These are phyloP conservation scores for Calamus simplicifolius DNA, from an alignment of 176 grass and related monocot species.

Conservation along the genomic window DNA sequence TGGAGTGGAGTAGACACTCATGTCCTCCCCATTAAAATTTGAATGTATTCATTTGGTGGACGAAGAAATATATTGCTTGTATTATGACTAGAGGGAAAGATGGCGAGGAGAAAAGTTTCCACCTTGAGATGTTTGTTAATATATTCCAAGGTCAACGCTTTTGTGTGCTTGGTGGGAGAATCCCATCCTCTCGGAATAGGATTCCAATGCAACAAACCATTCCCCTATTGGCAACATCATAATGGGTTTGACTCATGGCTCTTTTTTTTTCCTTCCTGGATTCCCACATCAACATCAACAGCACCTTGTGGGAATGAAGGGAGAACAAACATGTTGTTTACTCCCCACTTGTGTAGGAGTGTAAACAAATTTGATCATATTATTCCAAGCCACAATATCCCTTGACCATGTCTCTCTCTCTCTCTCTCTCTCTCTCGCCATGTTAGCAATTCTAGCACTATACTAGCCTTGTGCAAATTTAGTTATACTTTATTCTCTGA, in stretches of 20 bases:
- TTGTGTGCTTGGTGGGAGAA: constrained; percentile 65
- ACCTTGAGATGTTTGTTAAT: constrained; percentile 14
- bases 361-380: background rate
- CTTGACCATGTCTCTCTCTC: too few species aligned
- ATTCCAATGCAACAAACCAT: constrained; percentile 65
- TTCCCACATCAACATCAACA: constrained; percentile 48
- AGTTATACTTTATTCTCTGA: too few species aligned
- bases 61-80: constrained; percentile 40
- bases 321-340: constrained; percentile 25
- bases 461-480: background rate
- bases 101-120: constrained; percentile 13
- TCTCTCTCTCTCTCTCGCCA: too few species aligned
- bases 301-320: constrained; percentile 24
- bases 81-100: constrained; percentile 49
- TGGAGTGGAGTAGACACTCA: too few species aligned
- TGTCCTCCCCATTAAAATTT: constrained; percentile 48
- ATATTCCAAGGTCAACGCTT: constrained; percentile 94
- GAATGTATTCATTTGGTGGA: constrained; percentile 19
- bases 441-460: too few species aligned
- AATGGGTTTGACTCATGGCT: constrained; percentile 60
- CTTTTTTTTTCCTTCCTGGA: constrained; percentile 30
- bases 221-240: constrained; percentile 54
- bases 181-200: constrained; percentile 71
- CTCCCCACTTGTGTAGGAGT: constrained; percentile 12
- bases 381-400: too few species aligned